Base-by-base conservation (phyloP, 2,329 filamentous ascomycete species). In the Colletotrichum kahawae region DNA sequence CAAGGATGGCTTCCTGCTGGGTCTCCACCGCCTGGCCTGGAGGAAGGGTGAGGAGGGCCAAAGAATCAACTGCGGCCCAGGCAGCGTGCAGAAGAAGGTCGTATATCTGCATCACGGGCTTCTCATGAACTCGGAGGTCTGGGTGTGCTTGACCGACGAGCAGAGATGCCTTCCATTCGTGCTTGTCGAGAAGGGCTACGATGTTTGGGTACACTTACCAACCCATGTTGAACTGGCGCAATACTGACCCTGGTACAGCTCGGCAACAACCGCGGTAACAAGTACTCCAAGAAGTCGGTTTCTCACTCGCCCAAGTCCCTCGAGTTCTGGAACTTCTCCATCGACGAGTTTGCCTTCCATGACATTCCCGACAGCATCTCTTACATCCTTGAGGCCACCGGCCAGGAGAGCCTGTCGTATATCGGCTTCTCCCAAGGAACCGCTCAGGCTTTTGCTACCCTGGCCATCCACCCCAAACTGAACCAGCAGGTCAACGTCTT, bases 51-150 rank as follows among this genome's bases (percentile, higher is more conserved):
- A 98, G 82, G 94, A 97, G 82, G 91, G 92, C n/a, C 86, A 89
- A 69, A 91, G 91, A 77, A 94, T 98, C 79, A 98, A 98, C 82
- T 87, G 88, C 66, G 94, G 94, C 0, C 88, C 89, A 1, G 88
- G 89, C 43, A 93, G 93, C 80, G 79, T 94, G 33, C 90, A 90
- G 84, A 98, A 98, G 87, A 94, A 93, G 79, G 95, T 98, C 64
- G 93, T 97, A 8, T 99, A 98, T 83, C 87, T 99, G 77, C 97
- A 99, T 81, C 97, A 99, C 84, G 97, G 96, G 10, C 89, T 99
- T 73, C 90, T 99, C 81, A 99, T 99, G 97, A 98, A 98, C 85
- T 98, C 95, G 79, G 97, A 99, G 84, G 96, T 99, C 38, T 99
- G 97, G 97, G 95, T 98, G 10, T 97, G 95, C 81, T 86, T 96